Conservation (phyloP, 2,329 filamentous ascomycete genomes). For the Dendrostoma leiphaemia region DNA sequence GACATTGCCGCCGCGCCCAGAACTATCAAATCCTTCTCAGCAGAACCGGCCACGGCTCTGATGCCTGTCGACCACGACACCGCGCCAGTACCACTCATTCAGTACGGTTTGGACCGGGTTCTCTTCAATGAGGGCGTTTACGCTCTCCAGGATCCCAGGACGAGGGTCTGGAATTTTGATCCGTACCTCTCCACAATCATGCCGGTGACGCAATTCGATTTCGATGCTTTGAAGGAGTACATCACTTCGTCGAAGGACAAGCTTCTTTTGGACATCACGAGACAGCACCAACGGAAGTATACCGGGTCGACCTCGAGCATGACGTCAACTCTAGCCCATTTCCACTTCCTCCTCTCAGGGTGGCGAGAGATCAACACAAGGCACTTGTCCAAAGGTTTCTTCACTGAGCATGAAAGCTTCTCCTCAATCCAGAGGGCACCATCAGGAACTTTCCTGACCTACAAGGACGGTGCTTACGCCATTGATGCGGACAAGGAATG, state of each 20-base stretch:
- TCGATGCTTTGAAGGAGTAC: slow-evolving; percentile 79
- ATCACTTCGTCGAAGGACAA: slow-evolving; percentile 87
- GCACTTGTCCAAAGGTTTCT: slow-evolving; percentile 67
- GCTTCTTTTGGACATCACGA: slow-evolving; percentile 67
- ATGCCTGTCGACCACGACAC: slow-evolving; percentile 2
- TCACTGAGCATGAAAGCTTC: slow-evolving; percentile 60
- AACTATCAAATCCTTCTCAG: slow-evolving; percentile 24
- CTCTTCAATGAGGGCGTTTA: slow-evolving; percentile 95
- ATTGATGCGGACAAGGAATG: slow-evolving; percentile 96
- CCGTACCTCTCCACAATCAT: slow-evolving; percentile 92
- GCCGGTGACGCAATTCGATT: slow-evolving; percentile 91
- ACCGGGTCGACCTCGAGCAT: slow-evolving; percentile 96
- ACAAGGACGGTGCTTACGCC: slow-evolving; percentile 82
- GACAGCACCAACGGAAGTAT: slow-evolving; percentile 70
- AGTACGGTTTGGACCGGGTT: slow-evolving; percentile 80
- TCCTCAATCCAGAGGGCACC: slow-evolving; percentile 72
- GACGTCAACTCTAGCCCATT: slow-evolving; percentile 83
- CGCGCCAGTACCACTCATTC: slow-evolving; percentile 56
- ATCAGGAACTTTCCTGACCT: slow-evolving; percentile 76
- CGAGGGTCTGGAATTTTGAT: slow-evolving; percentile 93
- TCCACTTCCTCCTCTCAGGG: slow-evolving; percentile 84
- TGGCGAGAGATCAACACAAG: slow-evolving; percentile 72
- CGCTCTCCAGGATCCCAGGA: slow-evolving; percentile 82
- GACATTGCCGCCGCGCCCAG: slow-evolving; percentile 18
- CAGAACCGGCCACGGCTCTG: slow-evolving; percentile 2